A percentile compares a stretch with the other conserved stretches of the same genome.
Evolutionary conservation across 495 filamentous ascomycete species (phyloP).

Genomic region (Hypoxylon crocopeplum): DNA sequence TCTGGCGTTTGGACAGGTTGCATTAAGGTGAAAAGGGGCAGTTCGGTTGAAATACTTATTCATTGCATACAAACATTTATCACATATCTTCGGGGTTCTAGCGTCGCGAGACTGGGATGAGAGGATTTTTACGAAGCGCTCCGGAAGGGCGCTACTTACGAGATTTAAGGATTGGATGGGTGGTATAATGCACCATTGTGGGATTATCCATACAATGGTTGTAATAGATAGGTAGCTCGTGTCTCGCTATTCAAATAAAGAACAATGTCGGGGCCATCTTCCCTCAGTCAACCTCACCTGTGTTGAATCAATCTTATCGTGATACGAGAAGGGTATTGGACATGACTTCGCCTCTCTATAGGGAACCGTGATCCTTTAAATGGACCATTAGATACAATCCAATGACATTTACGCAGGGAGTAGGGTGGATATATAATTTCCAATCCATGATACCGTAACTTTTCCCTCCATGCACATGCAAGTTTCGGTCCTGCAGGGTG

Average conservation of each 20-base stretch:
- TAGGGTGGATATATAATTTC: not conserved
- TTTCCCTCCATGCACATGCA: slow-evolving; percentile 11
- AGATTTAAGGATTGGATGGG: slow-evolving; percentile 5
- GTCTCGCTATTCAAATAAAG: slow-evolving; percentile 5
- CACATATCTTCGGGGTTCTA: slow-evolving; percentile 12
- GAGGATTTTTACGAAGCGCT: slow-evolving; percentile 27
- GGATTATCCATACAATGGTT: slow-evolving; percentile 6
- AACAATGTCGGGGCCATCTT: not conserved
- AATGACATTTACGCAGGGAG: too few species aligned
- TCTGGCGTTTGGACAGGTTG: slow-evolving; percentile 9
- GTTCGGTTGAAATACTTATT: slow-evolving; percentile 3
- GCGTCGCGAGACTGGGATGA: slow-evolving; percentile 19
- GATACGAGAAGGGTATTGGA: too few species aligned
- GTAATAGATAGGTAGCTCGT: slow-evolving; percentile 27
- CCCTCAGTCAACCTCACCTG: not conserved
- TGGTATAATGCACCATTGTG: not conserved
- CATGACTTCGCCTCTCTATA: too few species aligned
- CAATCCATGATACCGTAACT: not conserved
- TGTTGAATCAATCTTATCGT: not conserved
- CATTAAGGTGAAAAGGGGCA: slow-evolving; percentile 24
- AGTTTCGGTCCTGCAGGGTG: slow-evolving; percentile 17
- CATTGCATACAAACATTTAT: slow-evolving; percentile 14
- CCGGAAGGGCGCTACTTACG: slow-evolving; percentile 27
- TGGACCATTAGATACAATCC: too few species aligned
- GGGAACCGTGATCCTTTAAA: too few species aligned